Percentiles rank a stretch among this genome's conserved stretches.
phyloP scores from a whole-genome alignment of 2,329 filamentous ascomycete genomes.

The Pestalotiopsis sp. region DNA sequence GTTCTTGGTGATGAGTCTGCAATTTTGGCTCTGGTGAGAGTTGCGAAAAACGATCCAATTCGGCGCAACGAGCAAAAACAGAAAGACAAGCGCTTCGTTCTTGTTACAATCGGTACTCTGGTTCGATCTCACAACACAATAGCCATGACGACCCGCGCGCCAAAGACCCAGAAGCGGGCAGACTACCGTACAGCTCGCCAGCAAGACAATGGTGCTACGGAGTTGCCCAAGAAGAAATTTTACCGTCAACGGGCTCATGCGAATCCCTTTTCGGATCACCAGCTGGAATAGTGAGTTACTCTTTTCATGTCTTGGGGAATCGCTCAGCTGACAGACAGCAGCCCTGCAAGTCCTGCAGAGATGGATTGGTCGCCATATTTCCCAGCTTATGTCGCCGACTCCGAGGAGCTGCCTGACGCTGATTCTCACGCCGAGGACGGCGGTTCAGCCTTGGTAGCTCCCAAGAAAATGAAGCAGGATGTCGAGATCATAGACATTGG shows the following conservation, averaged over 20 bases:
- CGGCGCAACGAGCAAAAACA: neutral
- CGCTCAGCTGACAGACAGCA: slow-evolving; percentile 39
- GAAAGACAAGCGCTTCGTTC: neutral
- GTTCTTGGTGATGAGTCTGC: neutral
- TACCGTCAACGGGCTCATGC: slow-evolving; percentile 96
- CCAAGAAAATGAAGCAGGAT: slow-evolving; percentile 58
- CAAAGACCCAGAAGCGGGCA: slow-evolving; percentile 68
- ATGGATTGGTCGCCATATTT: slow-evolving; percentile 94
- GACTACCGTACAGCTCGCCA: slow-evolving; percentile 61
- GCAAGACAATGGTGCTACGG: slow-evolving; percentile 50
- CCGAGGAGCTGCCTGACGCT: slow-evolving; percentile 30
- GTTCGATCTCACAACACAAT: neutral
- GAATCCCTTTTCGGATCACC: slow-evolving; percentile 96
- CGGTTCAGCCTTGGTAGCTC: slow-evolving; percentile 18
- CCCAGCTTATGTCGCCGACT: slow-evolving; percentile 66
- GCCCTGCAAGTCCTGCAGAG: slow-evolving; percentile 73
- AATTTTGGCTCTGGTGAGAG: neutral
- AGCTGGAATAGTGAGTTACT: slow-evolving; percentile 75
- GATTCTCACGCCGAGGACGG: slow-evolving; percentile 13
- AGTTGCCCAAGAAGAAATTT: slow-evolving; percentile 90
- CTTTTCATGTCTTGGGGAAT: neutral
- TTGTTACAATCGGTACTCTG: neutral
- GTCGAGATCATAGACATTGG: slow-evolving; percentile 96
- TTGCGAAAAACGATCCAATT: neutral
- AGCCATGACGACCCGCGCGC: slow-evolving; percentile 40